Evolutionary conservation across 1,284 basidiomycete species (phyloP).

Genomic region (Sparassis latifolia): DNA sequence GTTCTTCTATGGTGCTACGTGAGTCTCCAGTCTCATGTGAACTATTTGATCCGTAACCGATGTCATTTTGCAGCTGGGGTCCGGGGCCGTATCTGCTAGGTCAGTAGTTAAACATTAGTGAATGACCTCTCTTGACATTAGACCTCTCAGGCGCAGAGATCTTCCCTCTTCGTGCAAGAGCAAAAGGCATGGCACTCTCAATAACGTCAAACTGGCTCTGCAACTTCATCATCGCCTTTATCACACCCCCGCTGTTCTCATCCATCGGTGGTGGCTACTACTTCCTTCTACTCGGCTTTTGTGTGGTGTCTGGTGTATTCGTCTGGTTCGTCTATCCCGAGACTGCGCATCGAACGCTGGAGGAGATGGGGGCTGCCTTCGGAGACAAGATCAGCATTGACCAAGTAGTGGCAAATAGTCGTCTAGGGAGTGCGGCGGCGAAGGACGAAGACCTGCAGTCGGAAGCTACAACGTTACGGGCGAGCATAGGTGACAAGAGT

Average conservation of each 20-base stretch:
- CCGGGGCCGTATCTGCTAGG: conserved; percentile 57
- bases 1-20: conserved; percentile 42
- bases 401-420: not conserved
- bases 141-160: conserved; percentile 36
- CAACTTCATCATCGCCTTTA: conserved; percentile 50
- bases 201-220: conserved; percentile 54
- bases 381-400: conserved; percentile 26
- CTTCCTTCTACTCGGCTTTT: conserved; percentile 42
- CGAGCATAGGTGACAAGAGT: conserved; percentile 1
- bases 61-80: conserved; percentile 38
- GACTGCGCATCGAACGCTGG: conserved; percentile 38
- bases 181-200: conserved; percentile 62
- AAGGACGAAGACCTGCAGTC: not conserved
- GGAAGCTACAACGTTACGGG: not conserved
- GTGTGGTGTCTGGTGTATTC: conserved; percentile 35
- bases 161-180: conserved; percentile 61
- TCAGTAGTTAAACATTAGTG: too few species aligned
- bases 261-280: conserved; percentile 40
- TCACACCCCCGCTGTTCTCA: conserved; percentile 43
- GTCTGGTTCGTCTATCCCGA: conserved; percentile 43
- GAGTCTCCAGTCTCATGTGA: conserved; percentile 8
- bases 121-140: too few species aligned
- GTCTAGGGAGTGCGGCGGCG: not conserved
- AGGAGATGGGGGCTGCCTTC: conserved; percentile 44
- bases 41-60: not conserved